Evolutionary conservation across 202 grass and related monocot species (phyloP), one percentile per base, ranked within the genome.

Genomic region (Bolboschoenoplectus hybrid): DNA sequence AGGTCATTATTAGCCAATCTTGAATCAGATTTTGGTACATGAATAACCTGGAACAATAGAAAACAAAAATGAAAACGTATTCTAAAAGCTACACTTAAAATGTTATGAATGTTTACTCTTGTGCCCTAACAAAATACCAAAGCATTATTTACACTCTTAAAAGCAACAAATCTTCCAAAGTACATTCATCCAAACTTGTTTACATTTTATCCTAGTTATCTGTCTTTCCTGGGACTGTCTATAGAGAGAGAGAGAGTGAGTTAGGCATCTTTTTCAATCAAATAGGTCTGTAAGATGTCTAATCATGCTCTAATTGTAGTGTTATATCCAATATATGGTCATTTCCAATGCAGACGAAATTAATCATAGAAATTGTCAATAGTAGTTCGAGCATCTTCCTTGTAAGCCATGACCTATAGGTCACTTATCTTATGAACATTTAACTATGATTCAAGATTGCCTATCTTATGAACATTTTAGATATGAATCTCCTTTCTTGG

Each of bases 11-110:
- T 98, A 72, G 93, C 92, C 63, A 98, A 89, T 80, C 92, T 90
- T 40, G 92, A 94, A 89, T 98, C 97, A 56, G 92, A 98, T 84
- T 96, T 98, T 0, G 93, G 93, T 66, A 96, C 85, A 88, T 98
- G 97, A 88, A 96, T 90, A 57, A 98, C 90, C 97, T 98, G 86
- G 36, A 60, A 80, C 36, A 73, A 81, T 47, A 19, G 88, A 65
- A 85, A n/a, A 84, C 6, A 39, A 63, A 61, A 36, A 51, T 60
- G 60, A 67, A 34, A 36, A 75, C 79, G 19, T 13, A 46, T 63
- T 17, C 11, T 72, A 26, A 61, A 73, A 76, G 0, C 17, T 78
- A 41, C 63, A 84, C 41, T 63, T 68, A 49, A 76, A 72, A 66
- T 71, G 39, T 40, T 56, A 32, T 34, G 62, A 5, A 55, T 58